Percentiles rank a stretch among this genome's conserved stretches.
Evolutionary conservation across 306 rosid species (phyloP).

Genomic region (Lathyrus aphaca): DNA sequence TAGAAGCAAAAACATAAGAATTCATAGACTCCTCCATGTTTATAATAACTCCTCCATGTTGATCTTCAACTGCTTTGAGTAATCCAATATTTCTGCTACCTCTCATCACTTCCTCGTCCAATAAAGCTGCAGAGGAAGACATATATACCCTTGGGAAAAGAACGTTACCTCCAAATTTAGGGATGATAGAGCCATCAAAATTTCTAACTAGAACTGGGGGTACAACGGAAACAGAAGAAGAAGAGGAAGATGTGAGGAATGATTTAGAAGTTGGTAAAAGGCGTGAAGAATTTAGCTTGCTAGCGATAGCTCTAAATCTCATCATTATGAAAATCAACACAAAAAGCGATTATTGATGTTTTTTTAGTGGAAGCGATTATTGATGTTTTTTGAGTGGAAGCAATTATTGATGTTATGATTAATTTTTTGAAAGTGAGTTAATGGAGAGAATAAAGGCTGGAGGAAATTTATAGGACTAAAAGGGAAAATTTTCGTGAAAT

Average conservation of each 20-base stretch:
- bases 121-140: conserved; percentile 40
- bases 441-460: conserved; percentile 22
- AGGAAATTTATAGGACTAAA: conserved; percentile 9
- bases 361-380: not conserved
- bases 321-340: conserved; percentile 47
- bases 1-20: conserved; percentile 50
- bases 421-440: not conserved
- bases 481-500: conserved; percentile 42
- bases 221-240: conserved; percentile 26
- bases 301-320: conserved; percentile 42
- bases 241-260: conserved; percentile 32
- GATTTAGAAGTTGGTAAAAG: conserved; percentile 40
- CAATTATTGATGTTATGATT: conserved; percentile 13
- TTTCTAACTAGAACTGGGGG: conserved; percentile 32
- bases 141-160: conserved; percentile 32
- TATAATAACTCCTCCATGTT: conserved; percentile 68
- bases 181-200: conserved; percentile 20
- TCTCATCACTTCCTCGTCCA: conserved; percentile 39
- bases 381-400: not conserved
- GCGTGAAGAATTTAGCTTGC: conserved; percentile 31
- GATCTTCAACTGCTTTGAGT: conserved; percentile 58
- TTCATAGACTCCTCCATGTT: conserved; percentile 59
- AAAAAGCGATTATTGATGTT: not conserved
- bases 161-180: conserved; percentile 38
- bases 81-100: conserved; percentile 29